Evolutionary conservation across 2,329 filamentous ascomycete genomes (phyloP).

Genomic region (Aspergillus novoparasiticus): DNA sequence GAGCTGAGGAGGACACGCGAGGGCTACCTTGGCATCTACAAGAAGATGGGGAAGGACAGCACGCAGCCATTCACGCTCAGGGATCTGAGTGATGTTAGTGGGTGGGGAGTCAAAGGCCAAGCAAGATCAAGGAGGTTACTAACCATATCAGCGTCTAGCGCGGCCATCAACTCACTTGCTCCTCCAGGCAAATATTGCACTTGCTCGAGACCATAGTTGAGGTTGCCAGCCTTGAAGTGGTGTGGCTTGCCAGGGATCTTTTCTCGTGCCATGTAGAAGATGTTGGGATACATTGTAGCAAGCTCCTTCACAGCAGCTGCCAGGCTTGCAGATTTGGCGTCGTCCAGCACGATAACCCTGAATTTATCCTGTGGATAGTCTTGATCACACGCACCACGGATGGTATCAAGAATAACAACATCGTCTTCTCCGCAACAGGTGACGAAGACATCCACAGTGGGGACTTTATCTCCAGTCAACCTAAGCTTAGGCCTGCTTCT

Average conservation of each 20-base stretch:
- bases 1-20: slow-evolving; percentile 63
- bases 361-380: slow-evolving; percentile 41
- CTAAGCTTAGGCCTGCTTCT: background rate
- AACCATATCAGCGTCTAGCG: slow-evolving; percentile 67
- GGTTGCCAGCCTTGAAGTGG: slow-evolving; percentile 67
- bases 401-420: slow-evolving; percentile 45
- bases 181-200: slow-evolving; percentile 55
- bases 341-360: slow-evolving; percentile 45
- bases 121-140: background rate
- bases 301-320: slow-evolving; percentile 39
- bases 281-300: slow-evolving; percentile 38
- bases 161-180: slow-evolving; percentile 62
- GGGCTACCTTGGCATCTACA: slow-evolving; percentile 53
- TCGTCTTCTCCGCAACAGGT: slow-evolving; percentile 49
- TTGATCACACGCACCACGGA: slow-evolving; percentile 39
- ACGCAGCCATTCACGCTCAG: slow-evolving; percentile 62
- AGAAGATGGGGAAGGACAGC: slow-evolving; percentile 62
- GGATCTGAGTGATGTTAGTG: slow-evolving; percentile 43
- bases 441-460: slow-evolving; percentile 48
- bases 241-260: slow-evolving; percentile 45
- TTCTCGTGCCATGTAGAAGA: slow-evolving; percentile 47
- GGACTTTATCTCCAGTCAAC: slow-evolving; percentile 31
- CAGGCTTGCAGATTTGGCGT: slow-evolving; percentile 38
- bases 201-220: slow-evolving; percentile 62
- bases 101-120: no score